Conservation (phyloP, 192 early-diverging fungal species). For the Coemansia sp. region DNA sequence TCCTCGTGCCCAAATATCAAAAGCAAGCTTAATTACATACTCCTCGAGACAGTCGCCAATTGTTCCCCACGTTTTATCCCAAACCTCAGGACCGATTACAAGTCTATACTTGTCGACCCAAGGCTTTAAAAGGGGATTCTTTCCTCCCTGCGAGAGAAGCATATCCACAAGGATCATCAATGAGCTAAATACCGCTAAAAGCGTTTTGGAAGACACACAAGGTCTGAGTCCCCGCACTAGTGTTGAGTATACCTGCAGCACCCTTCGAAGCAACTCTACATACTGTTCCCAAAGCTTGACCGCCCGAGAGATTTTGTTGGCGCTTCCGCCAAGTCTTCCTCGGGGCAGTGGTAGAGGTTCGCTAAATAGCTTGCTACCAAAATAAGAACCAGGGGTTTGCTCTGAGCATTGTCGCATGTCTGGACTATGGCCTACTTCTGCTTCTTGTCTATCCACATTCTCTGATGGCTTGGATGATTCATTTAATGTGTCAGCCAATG, state of each 20-base stretch:
- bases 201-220: neutral
- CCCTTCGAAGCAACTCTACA: constrained; percentile 27
- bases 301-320: constrained; percentile 1
- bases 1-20: constrained; percentile 40
- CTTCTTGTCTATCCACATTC: neutral
- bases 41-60: constrained; percentile 49
- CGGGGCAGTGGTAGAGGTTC: neutral
- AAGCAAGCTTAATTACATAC: constrained; percentile 36
- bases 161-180: constrained; percentile 38
- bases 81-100: constrained; percentile 32
- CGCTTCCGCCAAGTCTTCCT: neutral
- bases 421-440: neutral
- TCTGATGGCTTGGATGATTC: neutral
- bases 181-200: constrained; percentile 7
- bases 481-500: neutral
- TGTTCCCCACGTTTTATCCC: constrained; percentile 49
- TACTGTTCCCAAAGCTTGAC: constrained; percentile 46
- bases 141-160: constrained; percentile 46
- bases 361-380: neutral
- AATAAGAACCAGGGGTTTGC: neutral
- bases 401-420: neutral
- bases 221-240: constrained; percentile 26
- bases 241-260: constrained; percentile 42
- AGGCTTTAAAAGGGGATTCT: constrained; percentile 25
- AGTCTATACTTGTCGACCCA: constrained; percentile 33